A percentile compares a stretch with the other conserved stretches of the same genome.
Conservation (phyloP, 805 yeast genomes). For the Crinitomyces ghanaensis region DNA sequence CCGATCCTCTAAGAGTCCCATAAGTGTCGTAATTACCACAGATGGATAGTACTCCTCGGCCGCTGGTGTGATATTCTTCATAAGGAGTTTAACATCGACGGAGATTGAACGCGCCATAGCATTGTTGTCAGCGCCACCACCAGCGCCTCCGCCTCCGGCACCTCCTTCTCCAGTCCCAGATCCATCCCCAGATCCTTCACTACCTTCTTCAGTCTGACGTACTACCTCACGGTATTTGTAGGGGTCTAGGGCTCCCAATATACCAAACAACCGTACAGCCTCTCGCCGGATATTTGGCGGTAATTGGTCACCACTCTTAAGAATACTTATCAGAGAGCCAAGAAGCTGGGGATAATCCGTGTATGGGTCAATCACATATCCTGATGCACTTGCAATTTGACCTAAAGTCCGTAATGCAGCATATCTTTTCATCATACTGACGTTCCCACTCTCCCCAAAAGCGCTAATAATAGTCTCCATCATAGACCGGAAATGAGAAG, state of each 20-base stretch:
- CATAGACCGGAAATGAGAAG: conserved; percentile 48
- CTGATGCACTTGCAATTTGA: conserved; percentile 80
- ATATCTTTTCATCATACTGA: conserved; percentile 76
- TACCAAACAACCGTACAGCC: conserved; percentile 81
- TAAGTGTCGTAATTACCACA: conserved; percentile 75
- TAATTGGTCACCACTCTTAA: conserved; percentile 72
- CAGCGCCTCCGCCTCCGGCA: no score
- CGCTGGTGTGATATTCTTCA: conserved; percentile 92
- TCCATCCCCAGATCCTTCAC: no score
- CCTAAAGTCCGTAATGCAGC: conserved; percentile 84
- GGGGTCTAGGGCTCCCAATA: conserved; percentile 93
- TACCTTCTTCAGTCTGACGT: conserved; percentile 48
- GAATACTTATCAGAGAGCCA: conserved; percentile 67
- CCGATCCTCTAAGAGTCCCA: conserved; percentile 75
- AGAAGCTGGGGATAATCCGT: conserved; percentile 83
- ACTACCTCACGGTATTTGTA: conserved; percentile 90
- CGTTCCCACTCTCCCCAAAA: conserved; percentile 86
- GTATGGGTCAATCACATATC: conserved; percentile 89
- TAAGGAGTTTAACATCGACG: conserved; percentile 74
- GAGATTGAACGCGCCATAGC: conserved; percentile 79
- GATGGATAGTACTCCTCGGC: conserved; percentile 88
- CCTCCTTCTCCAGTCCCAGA: no score
- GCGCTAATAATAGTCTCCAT: conserved; percentile 85
- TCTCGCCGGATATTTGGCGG: conserved; percentile 70
- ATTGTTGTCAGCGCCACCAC: conserved; percentile 23